Base-by-base conservation (phyloP, 768 basidiomycete genomes). In the Tylopilus sp. region DNA sequence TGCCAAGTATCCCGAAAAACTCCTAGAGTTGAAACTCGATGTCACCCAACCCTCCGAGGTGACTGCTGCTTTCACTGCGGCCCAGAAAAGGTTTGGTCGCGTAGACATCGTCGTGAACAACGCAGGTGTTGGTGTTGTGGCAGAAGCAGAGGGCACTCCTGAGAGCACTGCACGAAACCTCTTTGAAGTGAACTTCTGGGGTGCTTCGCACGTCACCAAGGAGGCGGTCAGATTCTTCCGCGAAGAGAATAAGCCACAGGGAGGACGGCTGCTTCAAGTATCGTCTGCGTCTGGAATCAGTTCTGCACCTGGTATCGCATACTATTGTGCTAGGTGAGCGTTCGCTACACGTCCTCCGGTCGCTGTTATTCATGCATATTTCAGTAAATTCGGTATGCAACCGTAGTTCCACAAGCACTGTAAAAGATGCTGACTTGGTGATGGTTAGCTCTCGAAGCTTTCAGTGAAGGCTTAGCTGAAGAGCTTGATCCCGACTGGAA, bases 181-280 rank as follows among this genome's bases (percentile, higher is more conserved):
- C 17, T 70, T 78, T 33, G 77, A 77, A 47, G 69, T 76, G 11
- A 63, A 71, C 39, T 79, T 77, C 48, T 77, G 76, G 74, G 76
- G 73, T 0, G 71, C 75, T 0, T 74, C 69, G 5, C 55, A 71
- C 45, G 65, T 78, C 41, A 68, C 62, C 30, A 70, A 56, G 48
- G 62, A 71, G 26, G 75, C 72, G 21, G 44, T 58, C 38, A 40
- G 39, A 30, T 46, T 58, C 40, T 63, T 64, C 40, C 50, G 64
- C 15, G 64, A 65, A 12, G 64, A 44, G 20, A 65, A 63, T 25
- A 43, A 40, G 13, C 75, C 75, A 1, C 51, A 51, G 3, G 73
- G 72, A 12, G 76, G 75, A n/a, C 57, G 67, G 6, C 50, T 78
- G 3, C 60, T 77, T 6, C 70, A 75, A 45, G 58, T 67, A 13